These are phyloP conservation scores for Mycena venus DNA, from an alignment of 768 basidiomycete genomes.

Conservation along the genomic window DNA sequence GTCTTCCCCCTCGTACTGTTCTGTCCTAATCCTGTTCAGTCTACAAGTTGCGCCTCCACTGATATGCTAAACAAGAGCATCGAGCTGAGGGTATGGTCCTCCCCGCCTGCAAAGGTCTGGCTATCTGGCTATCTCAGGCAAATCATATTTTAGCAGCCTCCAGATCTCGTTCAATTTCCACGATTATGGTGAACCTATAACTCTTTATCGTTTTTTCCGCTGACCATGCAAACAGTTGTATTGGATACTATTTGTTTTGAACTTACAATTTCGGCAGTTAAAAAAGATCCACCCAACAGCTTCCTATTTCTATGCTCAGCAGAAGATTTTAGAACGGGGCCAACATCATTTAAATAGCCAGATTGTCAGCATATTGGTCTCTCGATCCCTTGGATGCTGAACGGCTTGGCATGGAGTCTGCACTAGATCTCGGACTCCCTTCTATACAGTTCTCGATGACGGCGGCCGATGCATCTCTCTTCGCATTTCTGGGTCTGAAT, in stretches of 20 bases:
- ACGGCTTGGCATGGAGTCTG: neutral
- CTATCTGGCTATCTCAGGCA: neutral
- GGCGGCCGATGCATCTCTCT: neutral
- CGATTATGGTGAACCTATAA: neutral
- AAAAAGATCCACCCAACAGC: neutral
- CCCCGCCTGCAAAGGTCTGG: neutral
- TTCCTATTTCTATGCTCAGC: neutral
- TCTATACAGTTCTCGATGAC: neutral
- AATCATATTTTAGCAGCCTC: conserved; percentile 3
- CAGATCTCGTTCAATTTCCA: neutral
- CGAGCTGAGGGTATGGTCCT: neutral
- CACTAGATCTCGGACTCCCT: neutral
- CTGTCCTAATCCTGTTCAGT: too few species aligned
- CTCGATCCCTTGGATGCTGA: neutral
- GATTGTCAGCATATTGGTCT: neutral
- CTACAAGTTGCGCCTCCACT: too few species aligned
- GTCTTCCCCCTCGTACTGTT: too few species aligned
- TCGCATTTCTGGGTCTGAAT: neutral
- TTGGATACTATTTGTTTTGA: neutral
- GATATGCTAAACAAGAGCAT: neutral
- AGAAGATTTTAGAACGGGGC: neutral
- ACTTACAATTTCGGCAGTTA: neutral
- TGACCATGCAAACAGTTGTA: neutral
- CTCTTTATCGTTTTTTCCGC: neutral
- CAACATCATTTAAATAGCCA: neutral